phyloP scores from a whole-genome alignment of 106 monocot genomes.

The Gastrodia elata region DNA sequence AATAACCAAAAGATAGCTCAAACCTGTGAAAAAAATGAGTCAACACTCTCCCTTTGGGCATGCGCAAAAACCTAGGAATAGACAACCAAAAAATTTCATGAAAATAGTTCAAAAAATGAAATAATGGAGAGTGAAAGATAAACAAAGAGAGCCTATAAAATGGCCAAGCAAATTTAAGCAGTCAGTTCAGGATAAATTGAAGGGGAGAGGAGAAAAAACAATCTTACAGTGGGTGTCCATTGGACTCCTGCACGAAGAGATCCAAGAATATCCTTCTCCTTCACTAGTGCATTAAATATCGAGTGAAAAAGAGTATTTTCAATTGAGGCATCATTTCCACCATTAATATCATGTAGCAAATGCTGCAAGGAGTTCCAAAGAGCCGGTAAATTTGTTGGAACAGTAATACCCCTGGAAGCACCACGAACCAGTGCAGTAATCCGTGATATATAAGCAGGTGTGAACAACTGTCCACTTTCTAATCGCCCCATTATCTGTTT shows the following conservation, averaged over 20 bases:
- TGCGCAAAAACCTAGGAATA: conserved; percentile 80
- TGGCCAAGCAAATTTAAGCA: not conserved
- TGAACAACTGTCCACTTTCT: conserved; percentile 92
- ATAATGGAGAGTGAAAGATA: not conserved
- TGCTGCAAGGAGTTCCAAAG: conserved; percentile 84
- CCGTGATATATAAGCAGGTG: conserved; percentile 81
- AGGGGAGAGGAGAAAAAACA: too few species aligned
- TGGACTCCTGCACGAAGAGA: conserved; percentile 82
- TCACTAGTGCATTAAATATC: conserved; percentile 69
- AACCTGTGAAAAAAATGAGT: conserved; percentile 96
- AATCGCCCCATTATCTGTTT: conserved; percentile 79
- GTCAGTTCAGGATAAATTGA: not conserved
- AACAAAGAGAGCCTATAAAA: not conserved
- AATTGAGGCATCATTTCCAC: conserved; percentile 60
- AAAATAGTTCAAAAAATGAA: not conserved
- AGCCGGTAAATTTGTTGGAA: conserved; percentile 68
- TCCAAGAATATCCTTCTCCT: conserved; percentile 73
- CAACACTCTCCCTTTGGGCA: conserved; percentile 93
- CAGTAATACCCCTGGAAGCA: conserved; percentile 77
- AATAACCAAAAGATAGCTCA: conserved; percentile 6
- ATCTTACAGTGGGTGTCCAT: conserved; percentile 89
- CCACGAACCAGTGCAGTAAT: conserved; percentile 92
- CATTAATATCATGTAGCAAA: conserved; percentile 60
- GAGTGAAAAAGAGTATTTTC: conserved; percentile 84
- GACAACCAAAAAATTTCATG: not conserved